Conservation (phyloP, 2,329 filamentous ascomycete species). For the Phyllosticta citrichinensis region DNA sequence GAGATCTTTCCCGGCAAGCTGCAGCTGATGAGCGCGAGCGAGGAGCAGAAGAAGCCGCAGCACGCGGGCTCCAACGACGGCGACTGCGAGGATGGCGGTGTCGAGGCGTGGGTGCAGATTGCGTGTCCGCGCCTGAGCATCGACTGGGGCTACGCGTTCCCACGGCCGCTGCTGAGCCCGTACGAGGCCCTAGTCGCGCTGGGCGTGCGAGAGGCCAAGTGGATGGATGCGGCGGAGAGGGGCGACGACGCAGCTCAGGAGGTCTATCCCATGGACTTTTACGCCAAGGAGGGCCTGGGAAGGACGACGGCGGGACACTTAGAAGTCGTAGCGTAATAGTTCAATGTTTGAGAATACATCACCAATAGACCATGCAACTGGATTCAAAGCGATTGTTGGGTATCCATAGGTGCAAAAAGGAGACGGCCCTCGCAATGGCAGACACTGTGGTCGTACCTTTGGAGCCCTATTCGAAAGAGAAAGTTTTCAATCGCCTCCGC, state of each 20-base stretch:
- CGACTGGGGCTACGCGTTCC: conserved; percentile 97
- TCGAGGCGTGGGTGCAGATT: conserved; percentile 97
- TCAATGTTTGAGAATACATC: neutral
- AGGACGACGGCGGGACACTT: conserved; percentile 47
- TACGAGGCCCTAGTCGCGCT: conserved; percentile 93
- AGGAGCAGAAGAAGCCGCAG: neutral
- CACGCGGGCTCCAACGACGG: conserved; percentile 36
- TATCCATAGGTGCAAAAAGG: neutral
- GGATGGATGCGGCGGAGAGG: conserved; percentile 45
- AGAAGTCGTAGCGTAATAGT: neutral
- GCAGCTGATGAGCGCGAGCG: conserved; percentile 58
- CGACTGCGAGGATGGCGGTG: conserved; percentile 42
- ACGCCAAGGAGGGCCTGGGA: conserved; percentile 82
- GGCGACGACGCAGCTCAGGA: conserved; percentile 35
- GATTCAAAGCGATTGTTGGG: neutral
- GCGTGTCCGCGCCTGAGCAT: conserved; percentile 95
- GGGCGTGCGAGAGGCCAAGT: conserved; percentile 57
- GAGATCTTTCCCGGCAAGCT: conserved; percentile 97
- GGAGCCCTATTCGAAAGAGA: neutral
- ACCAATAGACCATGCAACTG: neutral
- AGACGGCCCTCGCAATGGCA: neutral
- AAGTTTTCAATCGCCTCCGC: neutral
- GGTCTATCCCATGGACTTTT: conserved; percentile 97
- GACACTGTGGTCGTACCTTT: no score
- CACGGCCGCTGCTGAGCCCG: conserved; percentile 76